Percentiles rank a stretch among this genome's conserved stretches.
phyloP scores from a whole-genome alignment of 345 rosid species.

The Orychophragmus violaceus region DNA sequence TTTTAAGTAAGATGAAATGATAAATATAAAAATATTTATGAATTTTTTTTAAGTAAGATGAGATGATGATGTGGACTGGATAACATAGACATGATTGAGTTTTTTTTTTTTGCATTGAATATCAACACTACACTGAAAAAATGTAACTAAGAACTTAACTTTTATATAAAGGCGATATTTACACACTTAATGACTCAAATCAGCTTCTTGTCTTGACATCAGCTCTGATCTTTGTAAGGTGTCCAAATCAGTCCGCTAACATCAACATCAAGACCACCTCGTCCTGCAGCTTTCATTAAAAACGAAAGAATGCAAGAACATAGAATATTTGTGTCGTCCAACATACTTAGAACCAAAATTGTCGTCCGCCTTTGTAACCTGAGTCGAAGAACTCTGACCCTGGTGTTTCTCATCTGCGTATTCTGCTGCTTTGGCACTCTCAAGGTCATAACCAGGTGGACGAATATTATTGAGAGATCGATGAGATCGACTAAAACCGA shows the following conservation, averaged over 20 bases:
- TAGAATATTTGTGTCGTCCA: background rate
- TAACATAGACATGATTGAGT: background rate
- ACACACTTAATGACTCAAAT: background rate
- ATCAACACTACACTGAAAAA: background rate
- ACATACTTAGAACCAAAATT: conserved; percentile 41
- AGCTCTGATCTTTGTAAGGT: too few relatives aligned
- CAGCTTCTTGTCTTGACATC: conserved; percentile 45
- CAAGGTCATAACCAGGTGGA: conserved; percentile 89
- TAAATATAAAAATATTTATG: too few relatives aligned
- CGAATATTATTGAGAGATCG: too few relatives aligned
- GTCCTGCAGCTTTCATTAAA: too few relatives aligned
- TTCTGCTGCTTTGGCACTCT: conserved; percentile 96
- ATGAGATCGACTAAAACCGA: too few relatives aligned
- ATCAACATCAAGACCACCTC: too few relatives aligned
- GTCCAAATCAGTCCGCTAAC: too few relatives aligned
- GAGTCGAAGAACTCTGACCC: conserved; percentile 28
- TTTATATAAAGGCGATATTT: background rate
- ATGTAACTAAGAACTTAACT: background rate
- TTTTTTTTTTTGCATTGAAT: background rate
- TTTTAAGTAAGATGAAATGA: too few relatives aligned
- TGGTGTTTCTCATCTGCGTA: conserved; percentile 44
- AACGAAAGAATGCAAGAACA: too few relatives aligned
- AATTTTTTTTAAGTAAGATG: too few relatives aligned
- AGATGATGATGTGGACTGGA: conserved; percentile 6
- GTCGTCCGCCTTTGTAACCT: conserved; percentile 23